phyloP scores from a whole-genome alignment of 192 early-diverging fungal genomes.

The Coemansia sp. region DNA sequence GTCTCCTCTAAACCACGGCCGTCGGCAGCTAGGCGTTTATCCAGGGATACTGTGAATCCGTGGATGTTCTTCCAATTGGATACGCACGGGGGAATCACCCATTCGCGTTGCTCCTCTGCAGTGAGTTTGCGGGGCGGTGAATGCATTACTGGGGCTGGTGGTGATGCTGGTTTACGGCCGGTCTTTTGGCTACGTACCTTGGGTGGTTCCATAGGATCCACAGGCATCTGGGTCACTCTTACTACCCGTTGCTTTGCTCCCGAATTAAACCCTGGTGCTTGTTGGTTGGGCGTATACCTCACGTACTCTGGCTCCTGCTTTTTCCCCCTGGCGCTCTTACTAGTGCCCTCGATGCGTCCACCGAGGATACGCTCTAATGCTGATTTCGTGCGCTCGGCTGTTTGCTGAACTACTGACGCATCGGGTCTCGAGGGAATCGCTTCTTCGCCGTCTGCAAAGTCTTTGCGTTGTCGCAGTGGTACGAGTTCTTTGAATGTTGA shows the following conservation, averaged over 20 bases:
- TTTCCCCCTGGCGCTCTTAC: constrained; percentile 53
- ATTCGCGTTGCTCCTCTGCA: constrained; percentile 93
- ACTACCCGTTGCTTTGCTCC: constrained; percentile 88
- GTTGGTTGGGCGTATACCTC: constrained; percentile 84
- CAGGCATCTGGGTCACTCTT: constrained; percentile 88
- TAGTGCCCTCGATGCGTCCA: constrained; percentile 64
- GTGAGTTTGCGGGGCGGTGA: constrained; percentile 96
- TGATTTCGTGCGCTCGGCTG: constrained; percentile 81
- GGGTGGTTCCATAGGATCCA: constrained; percentile 96
- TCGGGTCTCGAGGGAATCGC: constrained; percentile 72
- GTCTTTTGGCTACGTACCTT: constrained; percentile 90
- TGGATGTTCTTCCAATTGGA: constrained; percentile 99
- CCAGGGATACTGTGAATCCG: constrained; percentile 97
- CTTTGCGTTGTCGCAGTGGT: constrained; percentile 63
- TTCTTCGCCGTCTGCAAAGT: constrained; percentile 60
- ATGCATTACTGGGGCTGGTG: constrained; percentile 96
- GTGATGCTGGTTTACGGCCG: constrained; percentile 78
- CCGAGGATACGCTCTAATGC: constrained; percentile 89
- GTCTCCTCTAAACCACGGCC: constrained; percentile 92
- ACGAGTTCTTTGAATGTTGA: constrained; percentile 78
- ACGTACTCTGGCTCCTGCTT: constrained; percentile 78
- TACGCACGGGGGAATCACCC: constrained; percentile 98
- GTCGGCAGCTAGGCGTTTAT: constrained; percentile 97
- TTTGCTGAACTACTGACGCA: constrained; percentile 72
- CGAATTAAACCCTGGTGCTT: constrained; percentile 62